A percentile compares a stretch with the other conserved stretches of the same genome.
Conservation (phyloP, 2,329 filamentous ascomycete species). For the Hypoxylon rubiginosum region DNA sequence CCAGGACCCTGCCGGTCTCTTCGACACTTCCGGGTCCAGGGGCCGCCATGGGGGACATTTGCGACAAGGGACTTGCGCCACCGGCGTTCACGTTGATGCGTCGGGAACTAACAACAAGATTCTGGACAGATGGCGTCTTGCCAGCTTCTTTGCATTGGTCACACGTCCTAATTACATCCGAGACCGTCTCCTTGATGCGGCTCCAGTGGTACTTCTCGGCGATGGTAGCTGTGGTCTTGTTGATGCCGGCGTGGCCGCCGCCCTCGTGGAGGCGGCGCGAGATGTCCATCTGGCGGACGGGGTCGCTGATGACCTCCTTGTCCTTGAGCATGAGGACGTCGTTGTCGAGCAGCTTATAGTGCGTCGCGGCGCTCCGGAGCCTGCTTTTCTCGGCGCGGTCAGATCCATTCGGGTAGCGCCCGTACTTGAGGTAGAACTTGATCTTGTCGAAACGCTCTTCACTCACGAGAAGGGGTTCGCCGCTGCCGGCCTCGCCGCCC, state of each 20-base stretch:
- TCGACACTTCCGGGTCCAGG: constrained; percentile 41
- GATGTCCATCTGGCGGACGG: constrained; percentile 90
- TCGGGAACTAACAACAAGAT: constrained; percentile 28
- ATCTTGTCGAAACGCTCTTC: constrained; percentile 99
- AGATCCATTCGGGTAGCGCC: constrained; percentile 91
- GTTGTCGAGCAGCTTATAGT: constrained; percentile 85
- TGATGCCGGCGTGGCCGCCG: constrained; percentile 88
- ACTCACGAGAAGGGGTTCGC: constrained; percentile 83
- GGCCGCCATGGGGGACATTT: constrained; percentile 36
- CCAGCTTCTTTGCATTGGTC: constrained; percentile 86
- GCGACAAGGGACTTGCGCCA: constrained; percentile 30
- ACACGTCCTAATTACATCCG: constrained; percentile 93
- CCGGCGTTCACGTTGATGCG: constrained; percentile 41
- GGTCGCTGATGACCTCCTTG: constrained; percentile 95
- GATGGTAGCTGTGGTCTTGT: constrained; percentile 96
- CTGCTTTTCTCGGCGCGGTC: constrained; percentile 96
- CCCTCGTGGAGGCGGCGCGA: constrained; percentile 80
- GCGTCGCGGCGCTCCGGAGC: constrained; percentile 90
- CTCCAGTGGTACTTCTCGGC: constrained; percentile 98
- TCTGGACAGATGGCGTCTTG: constrained; percentile 61
- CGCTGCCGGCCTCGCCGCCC: constrained; percentile 59
- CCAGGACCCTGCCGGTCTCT: constrained; percentile 44
- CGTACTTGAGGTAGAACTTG: constrained; percentile 94
- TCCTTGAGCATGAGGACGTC: constrained; percentile 96
- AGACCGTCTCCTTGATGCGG: constrained; percentile 96